These are phyloP conservation scores for Torulaspora maleeae DNA, from an alignment of 805 yeast species.

Conservation along the genomic window DNA sequence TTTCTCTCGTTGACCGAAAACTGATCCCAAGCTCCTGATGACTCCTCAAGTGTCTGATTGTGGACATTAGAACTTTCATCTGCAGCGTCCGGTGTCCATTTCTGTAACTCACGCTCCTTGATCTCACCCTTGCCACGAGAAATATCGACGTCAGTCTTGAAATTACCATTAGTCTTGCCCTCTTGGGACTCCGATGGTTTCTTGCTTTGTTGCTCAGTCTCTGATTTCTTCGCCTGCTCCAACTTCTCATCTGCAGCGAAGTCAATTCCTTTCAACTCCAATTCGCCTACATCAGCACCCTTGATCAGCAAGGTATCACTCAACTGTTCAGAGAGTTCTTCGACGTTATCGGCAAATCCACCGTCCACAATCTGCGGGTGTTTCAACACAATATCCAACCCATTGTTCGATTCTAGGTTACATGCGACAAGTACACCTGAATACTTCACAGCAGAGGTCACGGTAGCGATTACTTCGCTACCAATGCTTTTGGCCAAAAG, in stretches of 20 bases:
- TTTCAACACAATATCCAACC: conserved; percentile 53
- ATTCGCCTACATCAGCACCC: conserved; percentile 39
- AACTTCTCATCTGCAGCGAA: conserved; percentile 26
- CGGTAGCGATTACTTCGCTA: conserved; percentile 51
- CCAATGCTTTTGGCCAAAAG: conserved; percentile 60
- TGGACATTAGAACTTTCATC: conserved; percentile 14
- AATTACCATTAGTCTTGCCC: conserved; percentile 29
- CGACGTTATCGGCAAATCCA: conserved; percentile 35
- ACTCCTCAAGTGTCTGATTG: conserved; percentile 37
- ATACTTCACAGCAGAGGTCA: conserved; percentile 55
- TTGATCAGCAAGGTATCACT: conserved; percentile 28
- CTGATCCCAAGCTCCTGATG: conserved; percentile 71
- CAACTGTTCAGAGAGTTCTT: conserved; percentile 27
- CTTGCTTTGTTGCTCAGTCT: conserved; percentile 8
- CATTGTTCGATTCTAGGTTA: conserved; percentile 39
- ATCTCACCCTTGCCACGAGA: conserved; percentile 42
- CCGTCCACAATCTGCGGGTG: conserved; percentile 43
- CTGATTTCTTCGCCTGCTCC: conserved; percentile 14
- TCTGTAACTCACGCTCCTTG: conserved; percentile 69
- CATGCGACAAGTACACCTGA: conserved; percentile 56
- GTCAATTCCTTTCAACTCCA: conserved; percentile 37
- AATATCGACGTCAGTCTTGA: conserved; percentile 85
- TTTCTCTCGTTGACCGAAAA: conserved; percentile 84
- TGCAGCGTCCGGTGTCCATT: conserved; percentile 73
- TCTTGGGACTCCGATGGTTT: conserved; percentile 7